phyloP scores from a whole-genome alignment of 257 asterid genomes.

The Cynanchum wilfordii region DNA sequence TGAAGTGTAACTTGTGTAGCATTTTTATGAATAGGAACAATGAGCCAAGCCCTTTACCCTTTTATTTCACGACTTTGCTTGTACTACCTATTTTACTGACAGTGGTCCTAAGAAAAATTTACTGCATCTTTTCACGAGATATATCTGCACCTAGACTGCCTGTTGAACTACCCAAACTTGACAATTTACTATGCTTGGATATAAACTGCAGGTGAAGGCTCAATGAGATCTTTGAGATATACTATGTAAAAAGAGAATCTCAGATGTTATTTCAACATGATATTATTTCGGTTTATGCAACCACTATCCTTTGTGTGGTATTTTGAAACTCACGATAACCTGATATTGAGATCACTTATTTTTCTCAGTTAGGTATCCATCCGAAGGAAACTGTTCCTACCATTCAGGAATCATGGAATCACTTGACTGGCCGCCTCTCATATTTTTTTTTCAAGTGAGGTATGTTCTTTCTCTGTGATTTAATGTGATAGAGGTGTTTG shows the following conservation, averaged over 20 bases:
- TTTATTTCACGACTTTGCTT: not conserved
- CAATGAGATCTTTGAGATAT: not conserved
- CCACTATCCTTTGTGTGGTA: not conserved
- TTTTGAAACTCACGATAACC: conserved; percentile 9
- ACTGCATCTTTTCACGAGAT: not conserved
- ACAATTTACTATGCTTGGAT: not conserved
- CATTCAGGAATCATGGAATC: conserved; percentile 67
- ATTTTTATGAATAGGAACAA: not conserved
- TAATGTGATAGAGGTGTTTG: conserved; percentile 4
- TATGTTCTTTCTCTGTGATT: conserved; percentile 22
- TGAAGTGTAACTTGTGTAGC: not conserved
- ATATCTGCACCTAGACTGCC: not conserved
- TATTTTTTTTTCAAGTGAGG: conserved; percentile 70
- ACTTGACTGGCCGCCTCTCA: conserved; percentile 58
- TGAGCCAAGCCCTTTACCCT: not conserved
- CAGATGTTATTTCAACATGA: not conserved
- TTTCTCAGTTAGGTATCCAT: conserved; percentile 67
- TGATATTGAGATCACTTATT: conserved; percentile 9
- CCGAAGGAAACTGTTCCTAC: conserved; percentile 58
- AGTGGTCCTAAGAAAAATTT: not conserved
- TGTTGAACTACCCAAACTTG: not conserved
- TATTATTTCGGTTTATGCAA: not conserved
- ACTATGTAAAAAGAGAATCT: not conserved
- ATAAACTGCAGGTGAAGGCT: not conserved
- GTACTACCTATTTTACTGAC: not conserved